Base-by-base conservation (phyloP, 345 rosid genomes). In the Erysimum cheiranthoides region DNA sequence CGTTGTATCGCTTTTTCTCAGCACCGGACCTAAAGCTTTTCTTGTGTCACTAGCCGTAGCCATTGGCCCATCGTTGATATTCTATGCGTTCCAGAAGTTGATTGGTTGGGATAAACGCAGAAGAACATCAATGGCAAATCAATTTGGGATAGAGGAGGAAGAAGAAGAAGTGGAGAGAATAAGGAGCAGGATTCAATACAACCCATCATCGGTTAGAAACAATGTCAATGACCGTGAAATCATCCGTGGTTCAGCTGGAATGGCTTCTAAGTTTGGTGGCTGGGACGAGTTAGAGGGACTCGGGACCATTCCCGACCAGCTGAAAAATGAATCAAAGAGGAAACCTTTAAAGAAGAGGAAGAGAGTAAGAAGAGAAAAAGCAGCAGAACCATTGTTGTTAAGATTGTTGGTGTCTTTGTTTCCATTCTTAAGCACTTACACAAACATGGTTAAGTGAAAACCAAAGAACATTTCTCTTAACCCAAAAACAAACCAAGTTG, bases 21-120 rank as follows among this genome's bases (percentile, higher is more conserved):
- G 51, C 69, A 78, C 78, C 43, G 81, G 81, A 34, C 81, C 81
- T 2, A 78, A 78, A 68, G 81, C 81, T n/a, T 73, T 78, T 45
- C 74, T 78, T 34, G 39, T 73, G 6, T 73, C 81, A 36, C 52
- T 78, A 25, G 74, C 7, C 8, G 27, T 78, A 67, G 77, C 81
- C 58, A 67, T 67, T 1, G 78, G 58, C 2, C 78, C 78, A 43
- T 73, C 81, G 6, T 13, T 78, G 70, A 51, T 73, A 8, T 60
- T 78, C 52, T 39, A 59, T 14, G 78, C 78, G 7, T 78, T 73
- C 74, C 69, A 67, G 78, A 78, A 78, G 73, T 42, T 78, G 59
- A 14, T 67, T 66, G 81, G 77, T 43, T 67, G 73, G 77, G 73
- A 66, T 73, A 78, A 52, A 60, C 69, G 58, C 12, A 66, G 64